Evolutionary conservation across 495 filamentous ascomycete species (phyloP).

Genomic region (Bombardia bombarda): DNA sequence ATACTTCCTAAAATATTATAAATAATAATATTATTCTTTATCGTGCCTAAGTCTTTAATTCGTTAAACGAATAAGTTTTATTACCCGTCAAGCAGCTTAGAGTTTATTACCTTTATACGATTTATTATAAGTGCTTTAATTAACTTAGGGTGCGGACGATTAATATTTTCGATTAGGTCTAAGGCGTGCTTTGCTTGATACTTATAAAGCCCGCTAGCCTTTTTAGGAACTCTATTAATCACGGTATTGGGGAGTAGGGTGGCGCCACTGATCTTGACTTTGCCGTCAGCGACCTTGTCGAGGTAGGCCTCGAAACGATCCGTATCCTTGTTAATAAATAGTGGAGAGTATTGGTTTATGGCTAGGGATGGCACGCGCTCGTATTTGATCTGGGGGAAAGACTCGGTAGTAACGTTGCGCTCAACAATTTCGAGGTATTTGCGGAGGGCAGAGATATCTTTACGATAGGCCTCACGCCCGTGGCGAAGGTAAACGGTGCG

Average conservation of each 20-base stretch:
- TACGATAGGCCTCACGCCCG: slow-evolving; percentile 37
- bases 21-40: slow-evolving; percentile 35
- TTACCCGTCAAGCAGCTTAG: slow-evolving; percentile 30
- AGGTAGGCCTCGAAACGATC: slow-evolving; percentile 34
- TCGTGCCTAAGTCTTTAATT: slow-evolving; percentile 34
- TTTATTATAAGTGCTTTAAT: slow-evolving; percentile 5
- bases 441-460: slow-evolving; percentile 30
- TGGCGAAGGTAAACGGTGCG: slow-evolving; percentile 37
- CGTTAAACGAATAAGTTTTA: slow-evolving; percentile 42
- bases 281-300: slow-evolving; percentile 25
- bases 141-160: slow-evolving; percentile 1
- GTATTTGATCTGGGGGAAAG: slow-evolving; percentile 35
- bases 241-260: slow-evolving; percentile 34
- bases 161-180: too few relatives aligned
- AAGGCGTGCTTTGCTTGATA: too few relatives aligned
- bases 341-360: slow-evolving; percentile 35
- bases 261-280: slow-evolving; percentile 34
- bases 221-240: too few relatives aligned
- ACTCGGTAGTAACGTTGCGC: slow-evolving; percentile 28
- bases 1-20: slow-evolving; percentile 41
- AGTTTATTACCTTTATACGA: slow-evolving; percentile 4
- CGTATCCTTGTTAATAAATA: slow-evolving; percentile 35
- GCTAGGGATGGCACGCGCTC: slow-evolving; percentile 38
- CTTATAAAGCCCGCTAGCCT: too few relatives aligned
- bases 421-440: slow-evolving; percentile 39